These are phyloP conservation scores for Bipolaris oryzae DNA, from an alignment of 2,329 filamentous ascomycete species.

Conservation along the genomic window DNA sequence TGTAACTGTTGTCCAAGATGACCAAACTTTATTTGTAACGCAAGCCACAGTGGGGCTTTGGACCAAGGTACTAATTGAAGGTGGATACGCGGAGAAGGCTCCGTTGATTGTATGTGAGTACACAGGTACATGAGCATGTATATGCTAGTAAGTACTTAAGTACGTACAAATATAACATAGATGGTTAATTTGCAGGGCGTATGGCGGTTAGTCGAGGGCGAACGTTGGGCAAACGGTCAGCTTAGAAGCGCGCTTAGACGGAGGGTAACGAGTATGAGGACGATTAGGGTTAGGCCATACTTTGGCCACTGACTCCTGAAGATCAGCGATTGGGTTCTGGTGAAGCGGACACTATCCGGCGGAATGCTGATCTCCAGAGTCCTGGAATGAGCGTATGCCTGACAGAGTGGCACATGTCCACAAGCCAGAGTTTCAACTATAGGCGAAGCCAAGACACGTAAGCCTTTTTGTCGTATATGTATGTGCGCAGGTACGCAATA, in stretches of 20 bases:
- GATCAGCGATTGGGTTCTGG: constrained; percentile 9
- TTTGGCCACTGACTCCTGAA: constrained; percentile 6
- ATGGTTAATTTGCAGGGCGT: not conserved
- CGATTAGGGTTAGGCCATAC: not conserved
- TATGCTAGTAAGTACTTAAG: too few relatives aligned
- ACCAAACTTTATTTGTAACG: constrained; percentile 7
- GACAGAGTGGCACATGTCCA: constrained; percentile 1
- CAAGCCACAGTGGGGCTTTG: not conserved
- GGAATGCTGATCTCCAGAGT: constrained; percentile 8
- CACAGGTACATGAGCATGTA: too few relatives aligned
- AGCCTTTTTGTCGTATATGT: not conserved
- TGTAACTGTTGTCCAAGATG: not conserved
- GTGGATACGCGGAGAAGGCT: not conserved
- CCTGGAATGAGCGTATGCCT: constrained; percentile 9
- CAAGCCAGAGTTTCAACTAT: constrained; percentile 1
- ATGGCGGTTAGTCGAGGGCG: constrained; percentile 5
- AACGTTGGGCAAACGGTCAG: constrained; percentile 5
- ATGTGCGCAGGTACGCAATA: not conserved
- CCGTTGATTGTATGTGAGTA: not conserved
- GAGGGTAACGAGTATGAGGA: not conserved
- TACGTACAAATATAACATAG: too few relatives aligned
- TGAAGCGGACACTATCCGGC: constrained; percentile 12
- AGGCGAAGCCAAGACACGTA: not conserved
- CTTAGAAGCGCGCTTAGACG: constrained; percentile 11
- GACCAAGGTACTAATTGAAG: not conserved